Percentiles rank a stretch among this genome's conserved stretches.
phyloP scores from a whole-genome alignment of 805 yeast species.

The Wickerhamiella allomyrinae region DNA sequence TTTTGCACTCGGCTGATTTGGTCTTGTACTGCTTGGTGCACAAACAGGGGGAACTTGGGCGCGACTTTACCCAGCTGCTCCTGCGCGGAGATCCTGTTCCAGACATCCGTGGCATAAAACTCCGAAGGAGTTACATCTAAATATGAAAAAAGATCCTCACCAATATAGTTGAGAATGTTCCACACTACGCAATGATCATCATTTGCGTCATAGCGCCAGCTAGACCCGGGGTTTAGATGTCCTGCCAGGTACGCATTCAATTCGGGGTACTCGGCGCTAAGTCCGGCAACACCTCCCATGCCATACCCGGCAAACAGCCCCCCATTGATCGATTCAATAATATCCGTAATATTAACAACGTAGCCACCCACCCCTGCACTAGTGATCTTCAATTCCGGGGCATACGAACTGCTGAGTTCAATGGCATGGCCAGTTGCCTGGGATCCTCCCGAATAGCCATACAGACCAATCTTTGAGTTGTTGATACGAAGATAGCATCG shows the following conservation, averaged over 20 bases:
- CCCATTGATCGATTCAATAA: conserved; percentile 11
- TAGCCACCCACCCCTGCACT: conserved; percentile 17
- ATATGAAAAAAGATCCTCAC: conserved; percentile 13
- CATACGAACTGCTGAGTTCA: conserved; percentile 14
- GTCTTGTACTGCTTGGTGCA: conserved; percentile 21
- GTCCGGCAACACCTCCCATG: conserved; percentile 19
- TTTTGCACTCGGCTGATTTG: conserved; percentile 12
- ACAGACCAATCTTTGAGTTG: conserved; percentile 12
- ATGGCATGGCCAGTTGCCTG: conserved; percentile 19
- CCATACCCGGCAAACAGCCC: conserved; percentile 18
- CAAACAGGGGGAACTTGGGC: conserved; percentile 16
- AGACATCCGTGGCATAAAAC: conserved; percentile 8
- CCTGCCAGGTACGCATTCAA: conserved; percentile 10
- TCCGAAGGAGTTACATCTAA: conserved; percentile 1
- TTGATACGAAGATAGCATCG: conserved; percentile 7
- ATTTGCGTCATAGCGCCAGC: conserved; percentile 9
- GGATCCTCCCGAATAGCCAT: conserved; percentile 22
- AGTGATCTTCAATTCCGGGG: conserved; percentile 17
- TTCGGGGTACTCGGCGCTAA: conserved; percentile 19
- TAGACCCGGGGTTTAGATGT: conserved; percentile 7
- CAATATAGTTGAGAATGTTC: conserved; percentile 9
- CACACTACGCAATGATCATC: conserved; percentile 10
- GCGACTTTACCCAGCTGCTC: conserved; percentile 15
- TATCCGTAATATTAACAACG: conserved; percentile 14
- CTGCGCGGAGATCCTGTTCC: conserved; percentile 9